Evolutionary conservation across 2,329 filamentous ascomycete genomes (phyloP), one percentile per base, ranked within the genome.

Genomic region (Nannizziopsis arthrosporioides): DNA sequence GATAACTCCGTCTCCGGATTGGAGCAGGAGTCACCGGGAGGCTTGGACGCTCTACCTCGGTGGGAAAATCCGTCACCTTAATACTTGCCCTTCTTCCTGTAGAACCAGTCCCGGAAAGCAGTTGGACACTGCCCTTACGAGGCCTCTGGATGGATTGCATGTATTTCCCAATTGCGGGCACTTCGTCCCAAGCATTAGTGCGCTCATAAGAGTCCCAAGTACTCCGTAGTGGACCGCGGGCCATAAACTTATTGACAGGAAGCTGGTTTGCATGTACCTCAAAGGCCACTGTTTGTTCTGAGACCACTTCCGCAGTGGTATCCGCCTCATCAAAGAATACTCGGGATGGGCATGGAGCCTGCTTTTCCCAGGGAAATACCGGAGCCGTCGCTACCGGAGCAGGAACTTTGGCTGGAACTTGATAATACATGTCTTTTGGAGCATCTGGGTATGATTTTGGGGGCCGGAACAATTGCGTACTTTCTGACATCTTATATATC

Each of bases 171-270:
- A 98, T 98, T 55, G 86, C 84, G 10, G 85, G 85, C 45, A 93
- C 77, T 46, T 86, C 85, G 59, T 98, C 92, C 92, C 92, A 98
- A 12, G 87, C 89, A 64, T 96, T 98, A 44, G 73, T 78, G 41
- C 80, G 76, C n/a, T 78, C 73, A 63, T 84, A 94, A 41, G 74
- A 74, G 53, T 79, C 76, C 85, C 85, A 94, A 15, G 80, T 75
- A 82, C 74, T 42, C 76, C 68, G 34, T 1, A 27, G 73, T 61
- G 17, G 66, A 68, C 38, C 53, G 51, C 10, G 53, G 51, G 9
- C 50, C 51, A 5, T 14, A 32, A 14, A 49, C 49, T 53, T 49
- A 48, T 50, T 35, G 46, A 51, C 31, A 19, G 32, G 12, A 17
- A 17, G n/a, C 52, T 51, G 19, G 31, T 42, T 2, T 51, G 35